Percentiles rank a stretch among this genome's conserved stretches.
Conservation (phyloP, 2,329 filamentous ascomycete species). For the Clonostachys chloroleuca region DNA sequence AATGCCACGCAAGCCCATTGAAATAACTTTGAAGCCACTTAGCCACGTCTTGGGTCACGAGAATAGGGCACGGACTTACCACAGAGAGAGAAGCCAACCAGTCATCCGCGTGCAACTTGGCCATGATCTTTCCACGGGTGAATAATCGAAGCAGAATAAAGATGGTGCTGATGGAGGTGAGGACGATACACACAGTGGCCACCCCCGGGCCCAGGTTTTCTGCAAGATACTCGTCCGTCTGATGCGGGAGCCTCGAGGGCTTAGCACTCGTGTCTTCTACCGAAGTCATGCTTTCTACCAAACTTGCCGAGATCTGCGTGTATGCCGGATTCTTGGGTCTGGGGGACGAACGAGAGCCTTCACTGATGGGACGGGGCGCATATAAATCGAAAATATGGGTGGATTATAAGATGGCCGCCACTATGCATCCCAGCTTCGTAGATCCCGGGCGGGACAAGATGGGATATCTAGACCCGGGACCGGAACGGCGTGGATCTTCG, state of each 20-base stretch:
- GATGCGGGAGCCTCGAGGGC: constrained; percentile 2
- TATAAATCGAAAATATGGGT: no score
- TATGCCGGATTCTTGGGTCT: no score
- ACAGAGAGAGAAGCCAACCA: constrained; percentile 3
- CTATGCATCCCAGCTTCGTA: no score
- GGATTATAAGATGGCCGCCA: no score
- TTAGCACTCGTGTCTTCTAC: background rate
- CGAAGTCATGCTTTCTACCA: no score
- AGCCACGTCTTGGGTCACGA: no score
- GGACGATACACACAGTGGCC: constrained; percentile 4
- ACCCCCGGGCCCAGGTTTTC: constrained; percentile 10
- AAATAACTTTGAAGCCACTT: constrained; percentile 2
- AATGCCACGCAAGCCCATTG: constrained; percentile 7
- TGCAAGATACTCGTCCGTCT: constrained; percentile 11
- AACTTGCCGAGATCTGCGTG: no score
- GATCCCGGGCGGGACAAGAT: no score
- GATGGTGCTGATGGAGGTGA: constrained; percentile 4
- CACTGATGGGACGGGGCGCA: no score
- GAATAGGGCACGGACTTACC: background rate
- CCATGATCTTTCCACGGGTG: constrained; percentile 5
- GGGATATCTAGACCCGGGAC: no score
- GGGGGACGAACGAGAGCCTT: no score
- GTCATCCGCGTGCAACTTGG: constrained; percentile 8
- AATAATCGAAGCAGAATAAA: constrained; percentile 7
- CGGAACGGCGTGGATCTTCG: no score